Conservation (phyloP, 306 rosid species). For the Begonia fuchsioides region DNA sequence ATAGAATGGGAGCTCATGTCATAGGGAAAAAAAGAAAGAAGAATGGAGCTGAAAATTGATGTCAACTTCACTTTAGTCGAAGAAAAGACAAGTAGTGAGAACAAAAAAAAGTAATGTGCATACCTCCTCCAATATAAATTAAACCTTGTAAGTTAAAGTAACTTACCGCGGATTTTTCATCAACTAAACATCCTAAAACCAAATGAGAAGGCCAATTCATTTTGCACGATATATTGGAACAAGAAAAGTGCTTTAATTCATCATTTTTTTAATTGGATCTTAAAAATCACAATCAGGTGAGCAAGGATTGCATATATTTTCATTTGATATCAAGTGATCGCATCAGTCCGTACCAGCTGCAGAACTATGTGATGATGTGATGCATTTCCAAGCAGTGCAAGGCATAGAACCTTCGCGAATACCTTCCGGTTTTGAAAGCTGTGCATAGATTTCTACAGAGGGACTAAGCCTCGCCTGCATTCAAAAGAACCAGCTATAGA, state of each 20-base stretch:
- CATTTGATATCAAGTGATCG: too few relatives aligned
- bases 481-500: conserved; percentile 15
- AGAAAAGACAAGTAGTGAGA: too few relatives aligned
- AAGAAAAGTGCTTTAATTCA: background rate
- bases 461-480: conserved; percentile 71
- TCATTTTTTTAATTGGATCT: background rate
- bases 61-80: background rate
- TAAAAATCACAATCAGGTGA: background rate
- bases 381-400: conserved; percentile 91
- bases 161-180: too few relatives aligned
- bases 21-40: background rate
- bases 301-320: too few relatives aligned
- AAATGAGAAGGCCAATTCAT: background rate
- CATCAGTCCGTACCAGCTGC: conserved; percentile 3
- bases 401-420: conserved; percentile 95
- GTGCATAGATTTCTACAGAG: conserved; percentile 56
- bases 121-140: too few relatives aligned
- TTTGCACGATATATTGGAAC: background rate
- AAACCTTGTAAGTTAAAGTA: too few relatives aligned
- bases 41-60: too few relatives aligned
- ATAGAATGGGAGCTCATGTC: background rate
- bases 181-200: too few relatives aligned
- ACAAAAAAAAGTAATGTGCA: too few relatives aligned
- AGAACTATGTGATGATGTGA: conserved; percentile 24
- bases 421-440: conserved; percentile 76